A percentile compares a stretch with the other conserved stretches of the same genome.
These are phyloP conservation scores for Russula sp. DNA, from an alignment of 768 basidiomycete genomes.

Conservation along the genomic window DNA sequence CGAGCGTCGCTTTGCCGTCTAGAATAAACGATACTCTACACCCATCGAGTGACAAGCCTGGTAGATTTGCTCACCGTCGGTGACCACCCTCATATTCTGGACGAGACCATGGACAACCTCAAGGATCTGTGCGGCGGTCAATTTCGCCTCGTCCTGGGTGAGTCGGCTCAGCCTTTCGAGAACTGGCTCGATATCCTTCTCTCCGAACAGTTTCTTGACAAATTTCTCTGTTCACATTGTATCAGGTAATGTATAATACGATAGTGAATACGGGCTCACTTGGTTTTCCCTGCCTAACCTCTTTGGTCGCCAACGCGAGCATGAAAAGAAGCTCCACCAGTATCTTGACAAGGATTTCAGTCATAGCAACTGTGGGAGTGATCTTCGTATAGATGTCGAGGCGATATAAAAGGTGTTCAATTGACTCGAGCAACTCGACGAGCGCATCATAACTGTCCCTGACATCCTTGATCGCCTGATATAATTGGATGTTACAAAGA, in stretches of 20 bases:
- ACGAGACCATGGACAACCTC: background rate
- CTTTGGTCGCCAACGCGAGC: background rate
- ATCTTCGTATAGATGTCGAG: background rate
- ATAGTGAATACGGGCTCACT: background rate
- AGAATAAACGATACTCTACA: background rate
- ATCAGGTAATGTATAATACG: background rate
- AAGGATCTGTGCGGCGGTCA: background rate
- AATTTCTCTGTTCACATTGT: background rate
- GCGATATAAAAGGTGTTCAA: background rate
- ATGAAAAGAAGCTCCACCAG: background rate
- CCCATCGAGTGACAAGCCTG: no score
- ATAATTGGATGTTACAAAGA: background rate
- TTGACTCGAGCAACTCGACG: background rate
- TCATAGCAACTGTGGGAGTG: background rate
- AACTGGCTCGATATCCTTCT: background rate
- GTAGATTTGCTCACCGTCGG: background rate
- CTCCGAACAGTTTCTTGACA: background rate
- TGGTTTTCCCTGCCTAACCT: background rate
- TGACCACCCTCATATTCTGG: background rate
- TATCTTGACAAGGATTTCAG: background rate
- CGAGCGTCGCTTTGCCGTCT: background rate
- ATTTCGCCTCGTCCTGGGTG: background rate
- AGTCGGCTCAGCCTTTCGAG: background rate
- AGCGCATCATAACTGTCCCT: background rate
- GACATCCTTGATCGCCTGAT: background rate